These are phyloP conservation scores for Apophysomyces sp. DNA, from an alignment of 371 early-diverging fungal genomes.

Conservation along the genomic window DNA sequence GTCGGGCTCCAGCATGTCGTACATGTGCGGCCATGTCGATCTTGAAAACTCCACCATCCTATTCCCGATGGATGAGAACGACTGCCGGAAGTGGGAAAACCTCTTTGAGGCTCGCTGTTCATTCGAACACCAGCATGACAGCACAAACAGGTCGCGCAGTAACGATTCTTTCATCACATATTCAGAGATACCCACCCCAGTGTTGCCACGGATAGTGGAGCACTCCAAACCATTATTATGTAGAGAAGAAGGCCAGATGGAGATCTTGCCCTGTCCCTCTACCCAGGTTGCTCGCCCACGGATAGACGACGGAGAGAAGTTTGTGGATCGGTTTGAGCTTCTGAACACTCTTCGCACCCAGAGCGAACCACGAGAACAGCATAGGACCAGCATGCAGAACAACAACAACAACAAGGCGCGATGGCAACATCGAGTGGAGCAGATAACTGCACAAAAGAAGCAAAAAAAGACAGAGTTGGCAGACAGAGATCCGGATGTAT, in stretches of 20 bases:
- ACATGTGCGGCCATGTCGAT: neutral
- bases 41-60: neutral
- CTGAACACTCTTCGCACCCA: slow-evolving; percentile 11
- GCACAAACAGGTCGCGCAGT: neutral
- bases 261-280: slow-evolving; percentile 4
- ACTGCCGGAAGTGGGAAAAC: slow-evolving; percentile 11
- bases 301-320: neutral
- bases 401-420: neutral
- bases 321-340: slow-evolving; percentile 4
- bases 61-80: neutral
- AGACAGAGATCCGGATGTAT: neutral
- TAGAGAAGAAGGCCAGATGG: neutral
- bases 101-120: slow-evolving; percentile 18
- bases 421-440: neutral
- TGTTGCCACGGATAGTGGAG: neutral
- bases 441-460: slow-evolving; percentile 4
- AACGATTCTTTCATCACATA: neutral
- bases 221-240: neutral
- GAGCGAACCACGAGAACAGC: slow-evolving; percentile 1
- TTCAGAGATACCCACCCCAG: neutral
- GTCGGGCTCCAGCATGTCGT: neutral
- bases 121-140: neutral
- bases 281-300: neutral
- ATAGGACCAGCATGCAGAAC: neutral
- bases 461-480: neutral